These are phyloP conservation scores for Mycocentrospora acerina DNA, from an alignment of 2,329 filamentous ascomycete genomes.

Conservation along the genomic window DNA sequence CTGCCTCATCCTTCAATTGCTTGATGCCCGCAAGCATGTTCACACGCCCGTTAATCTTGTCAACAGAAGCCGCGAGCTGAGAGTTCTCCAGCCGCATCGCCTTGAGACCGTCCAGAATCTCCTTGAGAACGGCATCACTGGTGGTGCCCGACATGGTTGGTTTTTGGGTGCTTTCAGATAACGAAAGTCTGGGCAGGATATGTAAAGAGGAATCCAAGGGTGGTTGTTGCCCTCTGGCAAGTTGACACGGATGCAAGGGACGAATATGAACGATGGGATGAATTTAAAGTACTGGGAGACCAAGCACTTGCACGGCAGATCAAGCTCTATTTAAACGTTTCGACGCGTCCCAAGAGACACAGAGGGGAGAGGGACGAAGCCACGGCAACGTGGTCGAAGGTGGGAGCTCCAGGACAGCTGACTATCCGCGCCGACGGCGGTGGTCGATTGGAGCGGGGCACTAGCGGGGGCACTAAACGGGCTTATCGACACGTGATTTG, in stretches of 20 bases:
- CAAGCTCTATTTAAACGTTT: constrained; percentile 2
- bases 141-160: constrained; percentile 32
- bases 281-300: too few relatives aligned
- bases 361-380: constrained; percentile 1
- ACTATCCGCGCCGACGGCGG: constrained; percentile 17
- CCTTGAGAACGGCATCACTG: constrained; percentile 49
- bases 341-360: constrained; percentile 8
- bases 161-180: constrained; percentile 6
- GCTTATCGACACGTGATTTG: too few relatives aligned
- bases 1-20: constrained; percentile 55
- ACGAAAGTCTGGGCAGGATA: background rate
- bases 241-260: background rate
- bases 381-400: too few relatives aligned
- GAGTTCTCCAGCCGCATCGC: constrained; percentile 59
- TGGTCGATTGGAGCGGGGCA: constrained; percentile 28
- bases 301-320: too few relatives aligned
- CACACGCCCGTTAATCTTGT: constrained; percentile 62
- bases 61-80: constrained; percentile 57
- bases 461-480: constrained; percentile 7
- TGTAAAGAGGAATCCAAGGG: background rate
- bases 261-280: too few relatives aligned
- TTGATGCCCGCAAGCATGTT: constrained; percentile 63
- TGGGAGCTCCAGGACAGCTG: constrained; percentile 13
- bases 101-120: constrained; percentile 58
- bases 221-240: too few relatives aligned